Percentiles rank a stretch among this genome's conserved stretches.
These are phyloP conservation scores for Balansia obtecta DNA, from an alignment of 2,329 filamentous ascomycete genomes.

Conservation along the genomic window DNA sequence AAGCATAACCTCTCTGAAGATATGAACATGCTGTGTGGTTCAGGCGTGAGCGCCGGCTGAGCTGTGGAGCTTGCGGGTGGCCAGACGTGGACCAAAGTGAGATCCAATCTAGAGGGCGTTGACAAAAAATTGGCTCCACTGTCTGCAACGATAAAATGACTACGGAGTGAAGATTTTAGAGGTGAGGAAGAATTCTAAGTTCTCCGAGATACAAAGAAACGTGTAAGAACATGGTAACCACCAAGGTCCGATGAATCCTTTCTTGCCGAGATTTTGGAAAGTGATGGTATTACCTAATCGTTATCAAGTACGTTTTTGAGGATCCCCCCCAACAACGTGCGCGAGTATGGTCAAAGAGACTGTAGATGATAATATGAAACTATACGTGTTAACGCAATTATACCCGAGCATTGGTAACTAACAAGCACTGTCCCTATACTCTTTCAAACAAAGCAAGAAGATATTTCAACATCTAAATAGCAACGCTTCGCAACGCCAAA, in stretches of 20 bases:
- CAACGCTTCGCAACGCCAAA: neutral
- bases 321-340: too few relatives aligned
- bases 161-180: neutral
- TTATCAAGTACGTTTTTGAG: too few relatives aligned
- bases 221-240: neutral
- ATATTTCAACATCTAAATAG: neutral
- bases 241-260: neutral
- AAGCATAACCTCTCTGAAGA: slow-evolving; percentile 11
- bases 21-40: neutral
- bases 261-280: neutral
- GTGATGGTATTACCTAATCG: neutral
- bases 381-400: neutral
- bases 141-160: neutral
- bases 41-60: too few relatives aligned
- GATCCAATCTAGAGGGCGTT: neutral
- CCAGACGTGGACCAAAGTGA: too few relatives aligned
- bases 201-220: neutral
- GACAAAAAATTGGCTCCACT: neutral
- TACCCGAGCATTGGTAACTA: neutral
- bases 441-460: neutral
- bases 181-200: neutral
- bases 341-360: too few relatives aligned
- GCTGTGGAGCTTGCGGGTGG: too few relatives aligned
- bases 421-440: neutral
- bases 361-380: neutral